phyloP scores from a whole-genome alignment of 257 asterid genomes.

The Nicotiana undulata region DNA sequence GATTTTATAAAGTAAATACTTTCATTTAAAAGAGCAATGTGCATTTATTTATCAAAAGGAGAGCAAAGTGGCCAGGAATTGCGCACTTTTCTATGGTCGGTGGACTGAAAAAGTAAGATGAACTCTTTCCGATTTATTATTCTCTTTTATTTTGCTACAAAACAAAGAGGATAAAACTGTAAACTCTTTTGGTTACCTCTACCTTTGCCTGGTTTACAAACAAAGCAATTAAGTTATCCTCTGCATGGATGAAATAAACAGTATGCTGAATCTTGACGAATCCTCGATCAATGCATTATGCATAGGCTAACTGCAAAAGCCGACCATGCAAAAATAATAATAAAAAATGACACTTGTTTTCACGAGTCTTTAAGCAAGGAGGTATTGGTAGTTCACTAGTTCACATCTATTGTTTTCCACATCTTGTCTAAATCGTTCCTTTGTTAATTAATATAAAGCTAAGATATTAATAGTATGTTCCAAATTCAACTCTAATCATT shows the following conservation, averaged over 20 bases:
- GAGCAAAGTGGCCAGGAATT: too few relatives aligned
- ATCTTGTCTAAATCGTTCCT: background rate
- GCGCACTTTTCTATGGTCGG: background rate
- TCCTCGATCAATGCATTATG: background rate
- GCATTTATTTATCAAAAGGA: too few relatives aligned
- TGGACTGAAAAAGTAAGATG: background rate
- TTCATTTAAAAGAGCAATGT: too few relatives aligned
- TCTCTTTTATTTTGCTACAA: background rate
- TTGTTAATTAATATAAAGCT: background rate
- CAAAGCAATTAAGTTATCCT: background rate
- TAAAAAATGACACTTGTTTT: background rate
- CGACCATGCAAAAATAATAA: background rate
- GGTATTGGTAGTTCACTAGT: background rate
- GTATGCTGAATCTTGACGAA: slow-evolving; percentile 8
- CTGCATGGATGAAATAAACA: background rate
- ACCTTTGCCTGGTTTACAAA: background rate
- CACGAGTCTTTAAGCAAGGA: background rate
- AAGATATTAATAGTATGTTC: too few relatives aligned
- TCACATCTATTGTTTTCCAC: background rate
- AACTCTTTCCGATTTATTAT: background rate
- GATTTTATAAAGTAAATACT: background rate
- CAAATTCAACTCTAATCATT: too few relatives aligned
- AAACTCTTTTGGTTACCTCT: background rate
- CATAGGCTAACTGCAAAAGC: background rate
- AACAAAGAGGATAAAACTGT: background rate